Conservation (phyloP, 768 basidiomycete species). For the Xanthoconium stramineum region DNA sequence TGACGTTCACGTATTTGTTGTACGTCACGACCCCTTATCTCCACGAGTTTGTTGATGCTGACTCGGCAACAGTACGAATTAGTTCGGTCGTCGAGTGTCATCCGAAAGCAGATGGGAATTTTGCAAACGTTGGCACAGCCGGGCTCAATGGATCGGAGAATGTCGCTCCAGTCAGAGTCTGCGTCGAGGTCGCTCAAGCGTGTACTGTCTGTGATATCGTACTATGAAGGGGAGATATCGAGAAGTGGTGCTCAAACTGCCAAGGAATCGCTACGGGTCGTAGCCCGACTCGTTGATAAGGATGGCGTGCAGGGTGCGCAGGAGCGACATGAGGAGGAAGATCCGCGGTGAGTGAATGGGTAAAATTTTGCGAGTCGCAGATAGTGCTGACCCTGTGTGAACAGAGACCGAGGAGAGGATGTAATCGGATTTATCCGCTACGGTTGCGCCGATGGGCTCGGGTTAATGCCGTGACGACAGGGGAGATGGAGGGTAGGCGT, state of each 20-base stretch:
- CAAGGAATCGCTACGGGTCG: conserved; percentile 52
- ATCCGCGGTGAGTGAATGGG: conserved; percentile 45
- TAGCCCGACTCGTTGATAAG: conserved; percentile 59
- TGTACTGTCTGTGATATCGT: conserved; percentile 43
- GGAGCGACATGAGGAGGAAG: conserved; percentile 31
- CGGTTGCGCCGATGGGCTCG: conserved; percentile 53
- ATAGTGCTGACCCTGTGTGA: conserved; percentile 18
- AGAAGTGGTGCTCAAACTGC: conserved; percentile 44
- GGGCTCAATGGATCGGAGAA: conserved; percentile 25
- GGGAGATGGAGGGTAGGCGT: conserved; percentile 7
- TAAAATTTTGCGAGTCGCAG: neutral
- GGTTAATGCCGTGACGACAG: conserved; percentile 45
- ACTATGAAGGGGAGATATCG: conserved; percentile 53
- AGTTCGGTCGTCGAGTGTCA: conserved; percentile 48
- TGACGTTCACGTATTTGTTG: conserved; percentile 59
- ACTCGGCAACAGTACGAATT: conserved; percentile 53
- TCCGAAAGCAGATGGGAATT: conserved; percentile 47
- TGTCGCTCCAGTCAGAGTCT: conserved; percentile 30
- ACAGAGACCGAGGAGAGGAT: conserved; percentile 45
- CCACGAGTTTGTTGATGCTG: neutral
- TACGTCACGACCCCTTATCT: conserved; percentile 33
- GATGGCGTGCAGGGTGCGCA: conserved; percentile 51
- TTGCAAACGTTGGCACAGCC: conserved; percentile 38
- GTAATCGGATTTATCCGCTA: conserved; percentile 53
- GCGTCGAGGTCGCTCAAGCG: conserved; percentile 39